Conservation (phyloP, 805 yeast species). For the Cyberlindnera suaveolens region DNA sequence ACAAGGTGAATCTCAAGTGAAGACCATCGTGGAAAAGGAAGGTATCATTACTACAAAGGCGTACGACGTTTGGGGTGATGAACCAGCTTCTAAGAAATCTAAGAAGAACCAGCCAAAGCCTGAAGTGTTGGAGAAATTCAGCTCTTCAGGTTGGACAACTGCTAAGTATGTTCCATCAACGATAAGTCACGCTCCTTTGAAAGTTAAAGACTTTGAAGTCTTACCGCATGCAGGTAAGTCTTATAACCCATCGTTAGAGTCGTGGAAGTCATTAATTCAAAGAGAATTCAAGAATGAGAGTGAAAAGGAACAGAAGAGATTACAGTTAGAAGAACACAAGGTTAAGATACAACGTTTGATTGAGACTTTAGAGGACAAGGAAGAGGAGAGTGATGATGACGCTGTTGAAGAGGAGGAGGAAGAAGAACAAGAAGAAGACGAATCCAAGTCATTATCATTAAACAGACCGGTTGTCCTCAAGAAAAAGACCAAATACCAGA, state of each 20-base stretch:
- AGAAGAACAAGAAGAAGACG: constrained; percentile 33
- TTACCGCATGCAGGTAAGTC: constrained; percentile 85
- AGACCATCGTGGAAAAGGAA: constrained; percentile 53
- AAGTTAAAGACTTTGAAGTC: constrained; percentile 41
- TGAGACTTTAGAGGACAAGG: constrained; percentile 53
- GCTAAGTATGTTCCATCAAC: constrained; percentile 54
- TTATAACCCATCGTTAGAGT: constrained; percentile 80
- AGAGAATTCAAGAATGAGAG: constrained; percentile 63
- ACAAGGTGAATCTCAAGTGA: constrained; percentile 44
- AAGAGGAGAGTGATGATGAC: constrained; percentile 37
- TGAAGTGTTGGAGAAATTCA: constrained; percentile 30
- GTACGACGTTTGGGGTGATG: constrained; percentile 68
- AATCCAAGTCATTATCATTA: constrained; percentile 47
- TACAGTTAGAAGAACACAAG: constrained; percentile 55
- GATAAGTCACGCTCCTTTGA: constrained; percentile 43
- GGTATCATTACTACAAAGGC: constrained; percentile 50
- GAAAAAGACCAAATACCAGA: constrained; percentile 70
- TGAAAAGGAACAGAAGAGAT: constrained; percentile 57
- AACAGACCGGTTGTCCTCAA: constrained; percentile 64
- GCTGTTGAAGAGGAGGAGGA: constrained; percentile 30
- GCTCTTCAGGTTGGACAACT: constrained; percentile 42
- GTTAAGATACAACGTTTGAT: constrained; percentile 61
- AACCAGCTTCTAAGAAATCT: constrained; percentile 8
- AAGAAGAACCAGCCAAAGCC: constrained; percentile 28
- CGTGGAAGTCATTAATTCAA: constrained; percentile 71